These are phyloP conservation scores for Viola pubescens DNA, from an alignment of 441 rosid species.

Conservation along the genomic window DNA sequence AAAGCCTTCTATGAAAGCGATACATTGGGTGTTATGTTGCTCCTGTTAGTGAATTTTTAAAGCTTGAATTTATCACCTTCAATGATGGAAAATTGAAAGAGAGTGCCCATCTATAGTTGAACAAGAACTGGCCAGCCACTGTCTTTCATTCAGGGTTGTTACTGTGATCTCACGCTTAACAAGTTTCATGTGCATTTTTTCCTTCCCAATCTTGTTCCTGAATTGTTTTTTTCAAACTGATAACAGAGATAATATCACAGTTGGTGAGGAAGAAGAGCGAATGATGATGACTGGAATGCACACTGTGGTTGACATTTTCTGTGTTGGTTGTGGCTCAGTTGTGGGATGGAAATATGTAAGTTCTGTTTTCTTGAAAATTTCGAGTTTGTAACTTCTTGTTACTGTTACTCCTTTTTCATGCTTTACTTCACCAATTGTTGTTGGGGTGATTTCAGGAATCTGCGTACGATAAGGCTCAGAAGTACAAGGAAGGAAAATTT, in stretches of 20 bases:
- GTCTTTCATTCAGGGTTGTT: not conserved
- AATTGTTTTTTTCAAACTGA: slow-evolving; percentile 7
- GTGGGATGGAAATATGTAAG: slow-evolving; percentile 92
- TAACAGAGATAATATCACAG: slow-evolving; percentile 57
- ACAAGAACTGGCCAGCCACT: no score
- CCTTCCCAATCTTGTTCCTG: slow-evolving; percentile 3
- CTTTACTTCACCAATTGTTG: slow-evolving; percentile 1
- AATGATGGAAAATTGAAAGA: no score
- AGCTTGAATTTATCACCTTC: not conserved
- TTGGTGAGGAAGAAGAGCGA: slow-evolving; percentile 56
- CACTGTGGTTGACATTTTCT: slow-evolving; percentile 70
- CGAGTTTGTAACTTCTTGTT: slow-evolving; percentile 9
- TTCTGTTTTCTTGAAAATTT: slow-evolving; percentile 3
- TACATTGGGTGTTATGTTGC: not conserved
- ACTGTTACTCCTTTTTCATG: not conserved
- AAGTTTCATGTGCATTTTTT: not conserved
- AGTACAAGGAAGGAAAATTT: slow-evolving; percentile 82
- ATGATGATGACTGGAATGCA: slow-evolving; percentile 82
- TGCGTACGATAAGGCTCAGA: slow-evolving; percentile 53
- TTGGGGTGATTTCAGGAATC: slow-evolving; percentile 33
- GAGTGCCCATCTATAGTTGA: no score
- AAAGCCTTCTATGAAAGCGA: not conserved
- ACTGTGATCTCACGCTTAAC: not conserved
- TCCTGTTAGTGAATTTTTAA: not conserved
- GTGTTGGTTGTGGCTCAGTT: slow-evolving; percentile 73